Evolutionary conservation across 805 yeast species (phyloP), one percentile per base, ranked within the genome.

Genomic region (Ogataea zsoltii): DNA sequence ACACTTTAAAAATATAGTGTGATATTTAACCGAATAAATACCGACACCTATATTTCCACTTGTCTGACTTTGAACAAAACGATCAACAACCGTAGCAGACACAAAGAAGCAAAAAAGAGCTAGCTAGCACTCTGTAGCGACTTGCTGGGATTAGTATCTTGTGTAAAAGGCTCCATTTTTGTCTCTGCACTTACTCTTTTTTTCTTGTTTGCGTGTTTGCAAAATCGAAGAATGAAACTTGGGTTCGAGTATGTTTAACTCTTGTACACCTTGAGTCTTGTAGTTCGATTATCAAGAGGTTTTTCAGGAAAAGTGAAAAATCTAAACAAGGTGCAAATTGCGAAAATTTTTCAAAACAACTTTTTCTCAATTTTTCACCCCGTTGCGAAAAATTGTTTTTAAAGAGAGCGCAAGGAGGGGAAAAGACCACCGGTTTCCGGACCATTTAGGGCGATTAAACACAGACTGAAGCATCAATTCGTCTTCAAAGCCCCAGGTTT

Each of bases 21-120:
- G 54, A 54, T 57, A 57, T 57, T 57, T 55, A 57, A 55, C 29
- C 35, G 43, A 54, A 57, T 57, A 57, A 57, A 57, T 57, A 57
- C 41, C 42, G 34, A 23, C 42, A 38, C 30, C 19, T 25, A 33
- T 36, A 32, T 17, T 19, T 35, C 42, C 13, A 6, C 30, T 28
- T 12, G 36, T 25, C 30, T 44, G 38, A 39, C 44, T 38, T 38
- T 35, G 36, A 48, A 40, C 44, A 45, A 44, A 37, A 34, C 46
- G 39, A 39, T 33, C 33, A 16, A 32, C 33, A 33, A 21, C 41
- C 25, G 28, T 23, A 23, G 33, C 37, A 33, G 45, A 30, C 30
- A 43, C 51, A 50, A 53, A 45, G 36, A 48, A 44, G 50, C 49
- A 48, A 35, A 37, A 37, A 37, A 30, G 16, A 21, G 25, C 25